phyloP scores from a whole-genome alignment of 176 grass and related monocot species.

The Hordeum marinum region DNA sequence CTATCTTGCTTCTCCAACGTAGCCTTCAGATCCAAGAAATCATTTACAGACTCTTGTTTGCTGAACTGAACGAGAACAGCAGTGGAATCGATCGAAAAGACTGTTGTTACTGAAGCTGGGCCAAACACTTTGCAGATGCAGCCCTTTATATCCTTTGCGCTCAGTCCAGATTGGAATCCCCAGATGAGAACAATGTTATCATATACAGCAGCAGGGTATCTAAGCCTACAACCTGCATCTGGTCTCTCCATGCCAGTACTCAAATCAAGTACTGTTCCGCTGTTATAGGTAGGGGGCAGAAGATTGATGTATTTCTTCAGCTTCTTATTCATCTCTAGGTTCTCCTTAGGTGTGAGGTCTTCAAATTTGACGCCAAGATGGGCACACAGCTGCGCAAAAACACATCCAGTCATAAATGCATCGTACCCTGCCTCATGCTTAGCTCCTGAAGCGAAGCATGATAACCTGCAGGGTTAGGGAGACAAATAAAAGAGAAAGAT shows the following conservation, averaged over 20 bases:
- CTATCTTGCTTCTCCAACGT: slow-evolving; percentile 45
- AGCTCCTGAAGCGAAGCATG: slow-evolving; percentile 77
- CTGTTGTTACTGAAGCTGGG: slow-evolving; percentile 36
- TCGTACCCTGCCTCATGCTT: slow-evolving; percentile 96
- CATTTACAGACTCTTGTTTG: slow-evolving; percentile 55
- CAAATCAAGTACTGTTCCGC: slow-evolving; percentile 78
- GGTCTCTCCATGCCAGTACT: slow-evolving; percentile 65
- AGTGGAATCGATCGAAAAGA: slow-evolving; percentile 76
- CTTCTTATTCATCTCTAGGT: slow-evolving; percentile 53
- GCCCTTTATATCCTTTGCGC: slow-evolving; percentile 65
- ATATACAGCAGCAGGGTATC: slow-evolving; percentile 43
- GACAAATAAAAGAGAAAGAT: slow-evolving; percentile 14
- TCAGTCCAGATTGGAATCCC: slow-evolving; percentile 67
- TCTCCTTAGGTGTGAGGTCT: slow-evolving; percentile 31
- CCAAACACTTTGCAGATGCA: slow-evolving; percentile 79
- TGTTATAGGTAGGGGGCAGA: slow-evolving; percentile 71
- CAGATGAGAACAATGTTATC: slow-evolving; percentile 67
- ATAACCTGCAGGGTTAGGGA: slow-evolving; percentile 51
- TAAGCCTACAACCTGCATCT: slow-evolving; percentile 53
- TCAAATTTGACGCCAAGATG: slow-evolving; percentile 72
- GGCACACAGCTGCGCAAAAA: slow-evolving; percentile 69
- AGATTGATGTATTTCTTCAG: slow-evolving; percentile 63
- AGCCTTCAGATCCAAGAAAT: slow-evolving; percentile 80
- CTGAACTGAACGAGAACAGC: slow-evolving; percentile 78
- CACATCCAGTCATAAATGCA: slow-evolving; percentile 96